phyloP scores from a whole-genome alignment of 1,139 yeast genomes.

The Yamadazyma atmosphaerica region DNA sequence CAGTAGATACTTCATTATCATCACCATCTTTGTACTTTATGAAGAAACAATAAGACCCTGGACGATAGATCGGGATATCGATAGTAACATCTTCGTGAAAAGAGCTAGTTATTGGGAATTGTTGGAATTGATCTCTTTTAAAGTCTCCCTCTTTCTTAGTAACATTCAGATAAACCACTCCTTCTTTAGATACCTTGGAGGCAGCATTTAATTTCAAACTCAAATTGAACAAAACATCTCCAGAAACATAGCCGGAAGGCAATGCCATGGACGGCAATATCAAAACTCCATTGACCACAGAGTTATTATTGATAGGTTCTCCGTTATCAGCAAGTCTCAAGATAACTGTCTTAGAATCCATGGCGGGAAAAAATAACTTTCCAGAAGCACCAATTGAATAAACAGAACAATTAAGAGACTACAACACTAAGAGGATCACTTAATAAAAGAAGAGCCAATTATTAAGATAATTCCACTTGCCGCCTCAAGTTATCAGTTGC shows the following conservation, averaged over 20 bases:
- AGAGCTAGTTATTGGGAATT: constrained; percentile 45
- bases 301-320: constrained; percentile 51
- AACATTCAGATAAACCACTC: constrained; percentile 72
- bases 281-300: constrained; percentile 56
- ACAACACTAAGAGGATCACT: no score
- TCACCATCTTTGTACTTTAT: constrained; percentile 46
- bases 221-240: constrained; percentile 53
- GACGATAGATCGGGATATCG: constrained; percentile 60
- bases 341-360: constrained; percentile 28
- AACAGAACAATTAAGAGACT: no score
- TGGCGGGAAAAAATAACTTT: neutral
- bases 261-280: constrained; percentile 62
- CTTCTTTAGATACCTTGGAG: constrained; percentile 67
- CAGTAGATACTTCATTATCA: constrained; percentile 37
- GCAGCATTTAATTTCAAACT: constrained; percentile 74
- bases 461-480: no score
- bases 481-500: no score
- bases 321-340: constrained; percentile 57
- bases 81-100: constrained; percentile 63
- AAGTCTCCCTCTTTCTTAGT: constrained; percentile 53
- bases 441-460: no score
- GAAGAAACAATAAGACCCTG: constrained; percentile 80
- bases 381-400: no score
- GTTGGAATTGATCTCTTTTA: constrained; percentile 54
- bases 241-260: constrained; percentile 34